Evolutionary conservation across 352 stramenopile species (phyloP), one percentile per base, ranked within the genome.

Genomic region (Blastocystis sp.): DNA sequence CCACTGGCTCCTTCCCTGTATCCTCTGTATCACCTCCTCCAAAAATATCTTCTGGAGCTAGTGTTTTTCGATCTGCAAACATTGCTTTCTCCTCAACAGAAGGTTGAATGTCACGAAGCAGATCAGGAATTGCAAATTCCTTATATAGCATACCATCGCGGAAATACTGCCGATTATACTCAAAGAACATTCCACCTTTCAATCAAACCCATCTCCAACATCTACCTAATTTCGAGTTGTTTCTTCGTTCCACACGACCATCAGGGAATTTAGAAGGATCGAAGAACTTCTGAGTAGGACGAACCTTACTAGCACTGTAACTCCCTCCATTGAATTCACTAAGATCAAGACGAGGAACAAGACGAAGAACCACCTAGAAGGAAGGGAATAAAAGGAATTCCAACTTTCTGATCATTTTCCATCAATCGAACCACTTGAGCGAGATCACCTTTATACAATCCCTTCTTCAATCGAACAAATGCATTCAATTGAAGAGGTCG

Each of bases 311-410:
- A 9, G 80, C 80, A 35, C n/a, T 57, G 67, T 58, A 66, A n/a
- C 54, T 58, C 35, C 85, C 37, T 19, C 69, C 52, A 21, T 49
- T 39, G 19, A 65, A 52, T 66, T 88, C 66, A 14, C 27, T 52
- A 57, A 88, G 87, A 74, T 88, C 85, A 24, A 88, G 57, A 14
- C 85, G 85, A 35, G 85, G 85, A 12, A 88, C 85, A 3, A 88
- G 51, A 43, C 86, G 49, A 39, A 88, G 32, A 6, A 88, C 66
- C 3, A 86, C 85, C 67, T 77, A 14, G 6, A n/a, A 32, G 12
- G 27, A 12, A 61, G 12, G 3, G 3, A 61, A 32, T 12, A 61
- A 61, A 61, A 61, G 12, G 3, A 46, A 46, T 46, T 32, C 19
- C 3, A 7, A 61, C 54, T 46, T 88, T 87, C 9, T 78, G 46